Base-by-base conservation (phyloP, 306 rosid species). In the Sophora flavescens region DNA sequence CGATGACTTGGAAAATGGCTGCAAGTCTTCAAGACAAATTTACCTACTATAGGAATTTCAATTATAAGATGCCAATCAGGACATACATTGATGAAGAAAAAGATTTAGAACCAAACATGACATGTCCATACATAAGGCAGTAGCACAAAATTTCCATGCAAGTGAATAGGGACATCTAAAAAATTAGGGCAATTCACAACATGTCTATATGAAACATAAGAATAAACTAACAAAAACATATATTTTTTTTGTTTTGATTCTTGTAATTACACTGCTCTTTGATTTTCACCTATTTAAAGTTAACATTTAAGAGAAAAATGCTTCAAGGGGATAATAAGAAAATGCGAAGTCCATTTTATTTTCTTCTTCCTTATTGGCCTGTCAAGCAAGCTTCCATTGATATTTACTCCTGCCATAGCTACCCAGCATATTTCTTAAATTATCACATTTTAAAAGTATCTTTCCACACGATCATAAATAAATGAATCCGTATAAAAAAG, bases 1-100 rank as follows among this genome's bases (percentile, higher is more conserved):
- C 0, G 87, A 89, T 5, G 70, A 42, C 82, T 74, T 82, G 14
- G 97, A 92, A 86, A 95, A 92, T 53, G 84, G 84, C 50, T 81
- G 88, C 35, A 61, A 70, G 28, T 87, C 92, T 33, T 75, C 36
- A 64, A 64, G 38, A 13, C 56, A 64, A 64, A 33, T 3, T 36
- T 62, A 63, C 3, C 17, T 13, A 13, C 32, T 12, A 16, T 6
- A 63, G 15, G 26, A 50, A 63, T 10, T 60, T 28, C 18, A 63
- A 36, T 45, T 26, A 51, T 52, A 28, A 8, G 57, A 16, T 22
- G 56, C 2, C 72, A 22, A 33, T 50, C 32, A 63, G 59, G 38
- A 56, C 12, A 41, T 65, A 15, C 69, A 66, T 6, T 16, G 60
- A 60, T 68, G 48, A 54, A 68, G 51, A 74, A 48, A n/a, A 14